Evolutionary conservation across 208 protist genomes (phyloP), one percentile per base, ranked within the genome.

Genomic region (Trypanosoma rangeli): DNA sequence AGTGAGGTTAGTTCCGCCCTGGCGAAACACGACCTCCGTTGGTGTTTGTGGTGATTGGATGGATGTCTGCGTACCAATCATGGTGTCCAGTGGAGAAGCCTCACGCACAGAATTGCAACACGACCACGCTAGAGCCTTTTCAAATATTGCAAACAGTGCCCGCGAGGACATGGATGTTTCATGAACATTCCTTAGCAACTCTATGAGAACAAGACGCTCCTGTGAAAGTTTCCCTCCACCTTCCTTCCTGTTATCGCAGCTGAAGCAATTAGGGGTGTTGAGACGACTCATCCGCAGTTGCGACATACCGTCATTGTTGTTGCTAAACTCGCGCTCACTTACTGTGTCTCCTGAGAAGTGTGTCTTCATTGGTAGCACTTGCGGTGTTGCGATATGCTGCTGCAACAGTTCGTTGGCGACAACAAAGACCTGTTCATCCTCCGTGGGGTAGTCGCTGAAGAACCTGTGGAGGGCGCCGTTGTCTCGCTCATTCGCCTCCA

Each of bases 401-500:
- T 28, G 39, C 8, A 70, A 28, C 1, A 70, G 65, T 31, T 39
- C 46, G 24, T 55, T 53, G 28, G 65, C 53, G 31, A 70, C 8
- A 37, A 35, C 56, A 55, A 56, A 64, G 12, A 70, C 65, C n/a
- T 63, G 65, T 44, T 70, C 65, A 63, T 70, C 55, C 37, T 70
- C 65, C 0, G 65, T 63, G 8, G 55, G 53, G n/a, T 70, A 55
- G 16, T 70, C 29, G 1, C 3, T 56, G 31, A 70, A 70, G n/a
- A 70, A 70, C 20, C 4, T 46, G 26, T 31, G 20, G 8, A 70
- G 56, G 18, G 53, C 65, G 37, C 28, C 31, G 12, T 4, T 28
- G 5, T 15, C n/a, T 31, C 0, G 28, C 42, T 56, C 42, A 28
- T 37, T 24, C 26, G 1, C 5, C n/a, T 37, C 52, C 37, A 24